Percentiles rank a stretch among this genome's conserved stretches.
Evolutionary conservation across 1,139 yeast genomes (phyloP).

Genomic region (Yamadazyma friedrichii): DNA sequence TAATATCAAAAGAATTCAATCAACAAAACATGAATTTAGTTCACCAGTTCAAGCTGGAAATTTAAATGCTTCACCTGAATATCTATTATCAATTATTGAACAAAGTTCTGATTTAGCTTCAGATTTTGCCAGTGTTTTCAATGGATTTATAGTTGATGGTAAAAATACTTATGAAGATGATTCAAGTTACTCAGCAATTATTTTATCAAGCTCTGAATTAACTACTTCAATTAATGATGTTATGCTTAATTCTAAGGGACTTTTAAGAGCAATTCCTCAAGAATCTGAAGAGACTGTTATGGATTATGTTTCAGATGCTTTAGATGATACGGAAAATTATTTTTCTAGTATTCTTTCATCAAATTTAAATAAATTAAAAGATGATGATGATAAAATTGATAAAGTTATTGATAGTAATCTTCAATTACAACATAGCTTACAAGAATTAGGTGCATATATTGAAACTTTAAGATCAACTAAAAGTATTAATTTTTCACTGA

Average conservation of each 20-base stretch:
- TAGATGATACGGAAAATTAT: slow-evolving; percentile 61
- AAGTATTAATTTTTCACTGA: slow-evolving; percentile 41
- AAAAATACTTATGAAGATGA: slow-evolving; percentile 55
- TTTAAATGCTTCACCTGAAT: slow-evolving; percentile 73
- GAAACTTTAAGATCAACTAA: slow-evolving; percentile 53
- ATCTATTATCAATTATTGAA: slow-evolving; percentile 68
- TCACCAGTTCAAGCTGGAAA: slow-evolving; percentile 87
- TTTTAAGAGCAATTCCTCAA: slow-evolving; percentile 52
- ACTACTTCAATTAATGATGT: slow-evolving; percentile 66
- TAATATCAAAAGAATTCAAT: slow-evolving; percentile 73
- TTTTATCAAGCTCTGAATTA: slow-evolving; percentile 66
- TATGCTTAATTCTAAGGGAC: slow-evolving; percentile 68
- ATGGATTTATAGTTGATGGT: slow-evolving; percentile 76
- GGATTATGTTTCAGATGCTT: slow-evolving; percentile 53
- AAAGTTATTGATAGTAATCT: slow-evolving; percentile 73
- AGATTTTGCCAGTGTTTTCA: slow-evolving; percentile 79
- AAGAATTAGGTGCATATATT: slow-evolving; percentile 52
- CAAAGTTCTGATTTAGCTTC: slow-evolving; percentile 71
- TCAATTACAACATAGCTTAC: slow-evolving; percentile 70
- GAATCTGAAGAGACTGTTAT: slow-evolving; percentile 55
- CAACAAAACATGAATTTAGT: slow-evolving; percentile 66
- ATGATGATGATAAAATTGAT: slow-evolving; percentile 72
- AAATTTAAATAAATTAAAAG: slow-evolving; percentile 44
- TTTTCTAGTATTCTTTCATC: slow-evolving; percentile 60
- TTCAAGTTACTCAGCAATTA: slow-evolving; percentile 51